phyloP scores from a whole-genome alignment of 345 rosid genomes.

The Viola odorata region DNA sequence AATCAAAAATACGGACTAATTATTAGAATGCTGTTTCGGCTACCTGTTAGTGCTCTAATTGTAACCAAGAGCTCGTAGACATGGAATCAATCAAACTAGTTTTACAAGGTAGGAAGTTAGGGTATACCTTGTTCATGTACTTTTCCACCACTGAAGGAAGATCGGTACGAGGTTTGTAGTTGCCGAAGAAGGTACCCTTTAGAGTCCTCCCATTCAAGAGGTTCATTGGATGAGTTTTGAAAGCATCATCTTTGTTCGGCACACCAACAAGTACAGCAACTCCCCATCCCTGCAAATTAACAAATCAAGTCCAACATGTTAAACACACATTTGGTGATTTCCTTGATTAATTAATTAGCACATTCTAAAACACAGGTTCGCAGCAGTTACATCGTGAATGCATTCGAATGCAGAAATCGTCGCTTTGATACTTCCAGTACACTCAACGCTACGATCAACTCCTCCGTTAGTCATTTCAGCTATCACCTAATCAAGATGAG shows the following conservation, averaged over 20 bases:
- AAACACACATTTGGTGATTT: not conserved
- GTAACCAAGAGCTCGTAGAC: no score
- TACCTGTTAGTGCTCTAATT: no score
- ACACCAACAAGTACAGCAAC: slow-evolving; percentile 44
- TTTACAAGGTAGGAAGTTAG: no score
- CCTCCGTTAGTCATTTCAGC: slow-evolving; percentile 48
- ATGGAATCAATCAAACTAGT: no score
- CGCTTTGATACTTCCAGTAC: slow-evolving; percentile 39
- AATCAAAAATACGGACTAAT: no score
- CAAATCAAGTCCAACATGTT: not conserved
- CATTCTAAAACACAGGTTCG: not conserved
- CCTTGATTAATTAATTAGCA: not conserved
- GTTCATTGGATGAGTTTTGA: slow-evolving; percentile 37
- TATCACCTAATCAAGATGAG: slow-evolving; percentile 23
- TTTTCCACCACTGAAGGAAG: slow-evolving; percentile 36
- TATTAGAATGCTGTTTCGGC: no score
- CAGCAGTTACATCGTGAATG: slow-evolving; percentile 32
- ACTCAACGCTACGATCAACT: slow-evolving; percentile 42
- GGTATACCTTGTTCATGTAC: slow-evolving; percentile 34
- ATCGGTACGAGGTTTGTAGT: slow-evolving; percentile 40
- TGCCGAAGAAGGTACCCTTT: slow-evolving; percentile 41
- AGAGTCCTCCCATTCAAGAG: slow-evolving; percentile 37
- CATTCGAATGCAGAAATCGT: slow-evolving; percentile 46
- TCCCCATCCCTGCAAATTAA: slow-evolving; percentile 36
- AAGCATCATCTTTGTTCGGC: slow-evolving; percentile 37